phyloP scores from a whole-genome alignment of 306 rosid genomes.

The Vigna trinervia region DNA sequence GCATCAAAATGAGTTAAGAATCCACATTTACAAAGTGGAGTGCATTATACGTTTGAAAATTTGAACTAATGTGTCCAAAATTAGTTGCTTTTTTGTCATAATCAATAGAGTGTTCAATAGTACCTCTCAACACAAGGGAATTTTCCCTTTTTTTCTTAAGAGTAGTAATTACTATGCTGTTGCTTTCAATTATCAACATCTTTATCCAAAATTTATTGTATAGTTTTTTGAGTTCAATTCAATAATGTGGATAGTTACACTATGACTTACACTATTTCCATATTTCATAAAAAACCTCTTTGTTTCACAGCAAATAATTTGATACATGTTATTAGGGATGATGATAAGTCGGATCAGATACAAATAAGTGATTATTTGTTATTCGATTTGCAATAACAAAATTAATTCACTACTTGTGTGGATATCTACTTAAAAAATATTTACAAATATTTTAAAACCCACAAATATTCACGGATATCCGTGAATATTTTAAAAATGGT shows the following conservation, averaged over 20 bases:
- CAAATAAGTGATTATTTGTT: no score
- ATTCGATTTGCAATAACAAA: accelerated
- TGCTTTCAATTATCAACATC: not conserved
- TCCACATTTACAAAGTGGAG: conserved; percentile 8
- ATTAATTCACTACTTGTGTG: no score
- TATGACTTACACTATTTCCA: not conserved
- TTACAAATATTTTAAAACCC: no score
- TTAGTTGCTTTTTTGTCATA: conserved; percentile 26
- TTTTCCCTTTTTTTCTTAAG: not conserved
- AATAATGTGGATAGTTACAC: not conserved
- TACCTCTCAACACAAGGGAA: not conserved
- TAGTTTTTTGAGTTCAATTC: not conserved
- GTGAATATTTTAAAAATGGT: no score
- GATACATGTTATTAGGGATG: not conserved
- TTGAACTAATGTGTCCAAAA: not conserved
- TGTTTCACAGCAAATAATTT: not conserved
- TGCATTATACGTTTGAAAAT: conserved; percentile 13
- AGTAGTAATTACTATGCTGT: no score
- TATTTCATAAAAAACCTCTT: not conserved
- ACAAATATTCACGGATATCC: accelerated
- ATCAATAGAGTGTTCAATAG: not conserved
- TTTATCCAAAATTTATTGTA: not conserved
- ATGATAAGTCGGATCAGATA: accelerated
- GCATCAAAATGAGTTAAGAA: not conserved
- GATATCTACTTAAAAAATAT: no score